Evolutionary conservation across 2,329 filamentous ascomycete species (phyloP).

Genomic region (Aspergillus novofumigatus): DNA sequence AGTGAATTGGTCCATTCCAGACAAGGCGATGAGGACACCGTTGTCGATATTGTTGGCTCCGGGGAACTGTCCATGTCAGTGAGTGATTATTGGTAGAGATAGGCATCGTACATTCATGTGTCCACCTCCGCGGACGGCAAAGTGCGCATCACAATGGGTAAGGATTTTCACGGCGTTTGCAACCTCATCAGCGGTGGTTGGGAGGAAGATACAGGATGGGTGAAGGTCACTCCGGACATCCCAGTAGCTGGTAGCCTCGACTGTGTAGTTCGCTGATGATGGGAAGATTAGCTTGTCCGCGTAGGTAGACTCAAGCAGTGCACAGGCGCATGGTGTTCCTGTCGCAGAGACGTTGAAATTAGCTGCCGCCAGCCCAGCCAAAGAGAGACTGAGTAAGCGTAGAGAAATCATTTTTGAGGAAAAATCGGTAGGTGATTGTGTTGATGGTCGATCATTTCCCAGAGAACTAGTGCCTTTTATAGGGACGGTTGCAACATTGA

Average conservation of each 20-base stretch:
- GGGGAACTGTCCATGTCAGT: constrained; percentile 13
- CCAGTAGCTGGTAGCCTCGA: constrained; percentile 24
- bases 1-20: constrained; percentile 15
- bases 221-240: constrained; percentile 22
- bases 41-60: constrained; percentile 29
- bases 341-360: too few relatives aligned
- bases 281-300: constrained; percentile 5
- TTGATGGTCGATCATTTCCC: too few relatives aligned
- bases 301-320: neutral
- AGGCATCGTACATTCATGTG: constrained; percentile 36
- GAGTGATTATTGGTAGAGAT: neutral
- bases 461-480: too few relatives aligned
- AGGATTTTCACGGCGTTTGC: constrained; percentile 22
- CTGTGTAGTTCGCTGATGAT: constrained; percentile 17
- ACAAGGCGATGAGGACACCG: constrained; percentile 28
- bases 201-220: constrained; percentile 31
- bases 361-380: too few relatives aligned
- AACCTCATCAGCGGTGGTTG: constrained; percentile 20
- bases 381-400: too few relatives aligned
- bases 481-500: too few relatives aligned
- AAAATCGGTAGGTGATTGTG: too few relatives aligned
- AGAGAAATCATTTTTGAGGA: too few relatives aligned
- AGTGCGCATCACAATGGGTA: constrained; percentile 34
- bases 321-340: too few relatives aligned
- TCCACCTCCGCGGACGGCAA: constrained; percentile 54